Evolutionary conservation across 2,329 filamentous ascomycete species (phyloP).

Genomic region (Orbilia blumenaviensis): DNA sequence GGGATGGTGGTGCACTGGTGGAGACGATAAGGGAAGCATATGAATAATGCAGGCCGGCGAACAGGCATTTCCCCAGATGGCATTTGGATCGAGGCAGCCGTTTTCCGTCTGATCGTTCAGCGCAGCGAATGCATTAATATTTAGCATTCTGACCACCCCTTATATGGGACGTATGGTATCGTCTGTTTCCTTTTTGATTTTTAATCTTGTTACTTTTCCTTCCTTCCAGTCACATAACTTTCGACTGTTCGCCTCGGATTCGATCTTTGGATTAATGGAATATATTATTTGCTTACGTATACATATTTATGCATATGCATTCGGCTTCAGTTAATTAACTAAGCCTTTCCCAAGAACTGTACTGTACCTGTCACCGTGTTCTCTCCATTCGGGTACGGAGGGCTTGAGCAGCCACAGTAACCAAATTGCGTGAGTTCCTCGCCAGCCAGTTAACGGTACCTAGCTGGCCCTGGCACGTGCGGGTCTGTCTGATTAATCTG

Average conservation of each 20-base stretch:
- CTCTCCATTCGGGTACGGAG: slow-evolving; percentile 6
- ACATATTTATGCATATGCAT: too few relatives aligned
- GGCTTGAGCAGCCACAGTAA: slow-evolving; percentile 4
- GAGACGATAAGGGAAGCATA: slow-evolving; percentile 9
- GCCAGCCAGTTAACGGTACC: too few relatives aligned
- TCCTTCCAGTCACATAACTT: background rate
- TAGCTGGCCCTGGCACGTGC: slow-evolving; percentile 1
- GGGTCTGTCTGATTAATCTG: background rate
- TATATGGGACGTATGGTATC: background rate
- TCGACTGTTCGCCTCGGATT: background rate
- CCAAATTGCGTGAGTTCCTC: slow-evolving; percentile 7
- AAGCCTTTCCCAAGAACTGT: background rate
- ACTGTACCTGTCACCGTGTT: background rate
- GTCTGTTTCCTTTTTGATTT: background rate
- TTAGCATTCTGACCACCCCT: slow-evolving; percentile 16
- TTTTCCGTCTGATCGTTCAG: background rate
- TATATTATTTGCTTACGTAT: too few relatives aligned
- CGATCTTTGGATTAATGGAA: too few relatives aligned
- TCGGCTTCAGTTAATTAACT: too few relatives aligned
- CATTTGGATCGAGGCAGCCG: slow-evolving; percentile 10
- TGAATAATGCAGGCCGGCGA: slow-evolving; percentile 9
- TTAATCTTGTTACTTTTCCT: background rate
- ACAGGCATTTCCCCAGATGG: slow-evolving; percentile 19
- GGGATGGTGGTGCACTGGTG: background rate
- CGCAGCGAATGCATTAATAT: background rate